Conservation (phyloP, 1,284 basidiomycete genomes). For the Hortiboletus rubellus region DNA sequence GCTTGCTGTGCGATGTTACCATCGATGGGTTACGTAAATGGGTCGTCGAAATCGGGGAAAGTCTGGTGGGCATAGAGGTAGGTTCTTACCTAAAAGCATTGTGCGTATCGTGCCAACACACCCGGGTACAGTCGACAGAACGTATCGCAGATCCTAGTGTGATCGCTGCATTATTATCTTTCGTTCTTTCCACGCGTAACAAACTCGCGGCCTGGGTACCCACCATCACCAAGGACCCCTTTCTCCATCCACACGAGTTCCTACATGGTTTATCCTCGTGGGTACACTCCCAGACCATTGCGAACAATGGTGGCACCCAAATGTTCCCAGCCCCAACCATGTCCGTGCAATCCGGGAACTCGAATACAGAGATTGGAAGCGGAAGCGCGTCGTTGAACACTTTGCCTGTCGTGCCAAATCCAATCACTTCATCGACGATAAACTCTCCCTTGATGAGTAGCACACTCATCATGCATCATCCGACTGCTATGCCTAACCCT, state of each 20-base stretch:
- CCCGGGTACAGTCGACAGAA: conserved; percentile 58
- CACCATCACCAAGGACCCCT: conserved; percentile 71
- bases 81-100: conserved; percentile 15
- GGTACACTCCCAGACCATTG: conserved; percentile 22
- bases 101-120: conserved; percentile 1
- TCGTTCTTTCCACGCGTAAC: conserved; percentile 65
- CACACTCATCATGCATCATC: conserved; percentile 4
- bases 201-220: conserved; percentile 50
- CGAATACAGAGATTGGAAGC: conserved; percentile 13
- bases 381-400: conserved; percentile 12
- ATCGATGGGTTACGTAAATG: conserved; percentile 67
- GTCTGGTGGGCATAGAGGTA: conserved; percentile 62
- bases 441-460: conserved; percentile 12
- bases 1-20: conserved; percentile 72
- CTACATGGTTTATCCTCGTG: conserved; percentile 42
- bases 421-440: conserved; percentile 1
- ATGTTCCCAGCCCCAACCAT: background rate
- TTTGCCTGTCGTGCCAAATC: conserved; percentile 13
- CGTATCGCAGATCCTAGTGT: conserved; percentile 69
- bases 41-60: conserved; percentile 63
- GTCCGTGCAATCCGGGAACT: conserved; percentile 14
- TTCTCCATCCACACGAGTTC: conserved; percentile 63
- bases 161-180: conserved; percentile 65
- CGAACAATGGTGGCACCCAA: conserved; percentile 15
- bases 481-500: background rate